Percentiles rank a stretch among this genome's conserved stretches.
phyloP scores from a whole-genome alignment of 257 asterid genomes.

The Mitragyna speciosa region DNA sequence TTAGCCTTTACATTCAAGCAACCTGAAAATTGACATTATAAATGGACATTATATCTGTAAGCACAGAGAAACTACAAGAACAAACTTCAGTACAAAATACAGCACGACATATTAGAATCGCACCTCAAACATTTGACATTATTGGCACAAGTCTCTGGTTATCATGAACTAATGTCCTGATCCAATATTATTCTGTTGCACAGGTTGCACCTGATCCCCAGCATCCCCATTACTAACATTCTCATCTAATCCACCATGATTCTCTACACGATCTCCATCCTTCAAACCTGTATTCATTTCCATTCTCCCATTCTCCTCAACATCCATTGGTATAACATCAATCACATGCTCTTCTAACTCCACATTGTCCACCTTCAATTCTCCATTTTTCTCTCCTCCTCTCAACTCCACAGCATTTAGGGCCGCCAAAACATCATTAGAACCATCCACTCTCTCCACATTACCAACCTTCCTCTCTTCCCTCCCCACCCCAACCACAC shows the following conservation, averaged over 20 bases:
- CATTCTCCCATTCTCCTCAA: constrained; percentile 36
- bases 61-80: neutral
- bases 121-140: neutral
- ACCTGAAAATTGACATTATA: no score
- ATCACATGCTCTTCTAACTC: constrained; percentile 11
- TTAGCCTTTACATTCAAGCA: neutral
- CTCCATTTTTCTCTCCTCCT: constrained; percentile 31
- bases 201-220: constrained; percentile 27
- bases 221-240: constrained; percentile 24
- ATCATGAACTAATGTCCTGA: constrained; percentile 11
- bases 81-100: neutral
- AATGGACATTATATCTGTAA: neutral
- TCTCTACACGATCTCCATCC: constrained; percentile 21
- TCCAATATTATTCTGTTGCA: constrained; percentile 23
- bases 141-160: neutral
- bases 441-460: constrained; percentile 37
- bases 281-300: constrained; percentile 11
- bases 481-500: constrained; percentile 17
- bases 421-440: constrained; percentile 45
- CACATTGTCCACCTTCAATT: constrained; percentile 13
- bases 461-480: constrained; percentile 18
- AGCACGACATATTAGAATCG: neutral
- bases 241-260: constrained; percentile 26
- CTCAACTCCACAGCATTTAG: constrained; percentile 54
- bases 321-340: constrained; percentile 44